Evolutionary conservation across 345 rosid species (phyloP), one percentile per base, ranked within the genome.

Genomic region (Hibiscus trionum): DNA sequence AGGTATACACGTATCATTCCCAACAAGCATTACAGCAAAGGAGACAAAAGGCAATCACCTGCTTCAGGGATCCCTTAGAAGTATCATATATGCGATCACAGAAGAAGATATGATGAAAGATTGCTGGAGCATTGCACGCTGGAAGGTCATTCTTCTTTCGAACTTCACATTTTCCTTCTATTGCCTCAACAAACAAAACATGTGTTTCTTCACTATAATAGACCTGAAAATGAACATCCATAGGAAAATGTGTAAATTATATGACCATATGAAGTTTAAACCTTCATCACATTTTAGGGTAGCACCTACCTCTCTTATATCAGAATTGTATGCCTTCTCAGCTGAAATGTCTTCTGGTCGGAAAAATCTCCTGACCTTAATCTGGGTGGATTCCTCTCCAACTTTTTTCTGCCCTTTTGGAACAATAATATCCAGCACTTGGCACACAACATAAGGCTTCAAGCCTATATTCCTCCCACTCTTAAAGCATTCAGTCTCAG

Each of bases 131-230:
- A 70, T 65, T 76, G 75, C 63, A 52, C 33, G 79, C 55, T 2
- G 90, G 90, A 79, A 94, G 47, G 72, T 90, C 91, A 66, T 10
- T 75, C 75, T 86, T 94, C 88, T 81, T 91, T 80, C 90, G 86
- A 61, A 91, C 90, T 79, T 91, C 93, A 79, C 97, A 94, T 77
- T 88, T 94, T 42, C 98, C 96, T 81, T 84, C 80, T 64, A 94
- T 63, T 59, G 69, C 72, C 65, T 55, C 84, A 39, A 84, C 78
- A 29, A 75, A 69, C 62, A 94, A 29, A 47, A 60, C 27, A 21
- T 33, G 35, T 55, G 76, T 83, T 71, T 85, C 86, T 53, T 91
- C 88, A 71, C 90, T 91, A 82, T 86, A 94, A 65, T 85, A 94
- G 27, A 91, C 76, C 98, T 94, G 86, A 79, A 81, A 77, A 63